Evolutionary conservation across 805 yeast genomes (phyloP), one percentile per base, ranked within the genome.

Genomic region (Suhomyces tanzawaensis): DNA sequence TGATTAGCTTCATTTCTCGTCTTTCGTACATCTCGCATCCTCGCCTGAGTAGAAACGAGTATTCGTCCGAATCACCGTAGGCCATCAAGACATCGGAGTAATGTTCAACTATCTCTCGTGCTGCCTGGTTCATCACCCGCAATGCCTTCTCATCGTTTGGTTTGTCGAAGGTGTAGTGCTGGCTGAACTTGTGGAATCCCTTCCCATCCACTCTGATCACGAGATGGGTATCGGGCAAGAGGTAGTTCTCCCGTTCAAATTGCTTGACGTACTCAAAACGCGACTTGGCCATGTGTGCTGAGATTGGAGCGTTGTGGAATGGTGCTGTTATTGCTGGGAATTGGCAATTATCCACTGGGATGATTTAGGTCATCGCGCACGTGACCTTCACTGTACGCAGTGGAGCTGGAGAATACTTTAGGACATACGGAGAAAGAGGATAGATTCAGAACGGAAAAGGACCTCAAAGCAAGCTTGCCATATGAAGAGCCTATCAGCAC

Each of bases 11-110:
- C 60, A 79, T 73, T 44, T 85, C 90, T 42, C 99, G 65, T 51
- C 98, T 69, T 47, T 90, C 95, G 53, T 83, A 91, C 42, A 91
- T 58, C 1, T 63, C 64, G n/a, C 93, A 79, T 22, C 69, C 69
- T 30, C 72, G 76, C 23, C 79, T 66, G 36, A 93, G 62, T 4
- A 91, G 74, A 58, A 91, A 91, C 11, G 91, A 82, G 57, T 85
- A 93, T 64, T 93, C 99, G 60, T 93, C 99, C 26, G 95, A 83
- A 52, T 93, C 98, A 0, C 99, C 99, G 56, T 84, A 93, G 0
- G 96, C 95, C 57, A 90, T 46, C 7, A 81, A 52, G 0, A 87
- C 73, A 45, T 93, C 98, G 7, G 84, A 77, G 28, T 87, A 76
- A 26, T 74, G 70, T 22, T 71, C 60, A 67, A 85, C 74, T 8